These are phyloP conservation scores for Arthrobotrys megalospora DNA, from an alignment of 2,329 filamentous ascomycete genomes.

Conservation along the genomic window DNA sequence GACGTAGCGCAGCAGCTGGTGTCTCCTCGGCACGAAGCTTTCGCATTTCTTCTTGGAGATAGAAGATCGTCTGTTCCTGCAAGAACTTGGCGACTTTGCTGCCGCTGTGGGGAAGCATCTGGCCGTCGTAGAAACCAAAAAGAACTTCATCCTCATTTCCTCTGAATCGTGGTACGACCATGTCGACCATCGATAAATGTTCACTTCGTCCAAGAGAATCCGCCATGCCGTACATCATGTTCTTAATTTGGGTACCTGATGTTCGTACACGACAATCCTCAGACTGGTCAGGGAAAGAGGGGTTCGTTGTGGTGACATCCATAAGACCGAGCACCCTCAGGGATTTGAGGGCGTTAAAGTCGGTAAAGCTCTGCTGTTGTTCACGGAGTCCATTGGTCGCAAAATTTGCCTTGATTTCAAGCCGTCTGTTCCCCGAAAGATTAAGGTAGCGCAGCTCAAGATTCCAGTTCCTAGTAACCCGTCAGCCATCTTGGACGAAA, in stretches of 20 bases:
- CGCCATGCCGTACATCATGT: constrained; percentile 96
- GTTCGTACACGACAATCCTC: constrained; percentile 95
- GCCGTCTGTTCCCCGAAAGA: constrained; percentile 92
- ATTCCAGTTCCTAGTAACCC: constrained; percentile 81
- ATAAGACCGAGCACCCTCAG: constrained; percentile 92
- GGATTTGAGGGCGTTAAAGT: constrained; percentile 88
- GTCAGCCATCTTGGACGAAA: constrained; percentile 17
- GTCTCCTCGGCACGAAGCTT: constrained; percentile 79
- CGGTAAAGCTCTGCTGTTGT: constrained; percentile 76
- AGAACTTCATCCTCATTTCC: constrained; percentile 91
- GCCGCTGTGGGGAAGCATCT: constrained; percentile 87
- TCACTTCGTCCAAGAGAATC: constrained; percentile 94
- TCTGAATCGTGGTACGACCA: constrained; percentile 93
- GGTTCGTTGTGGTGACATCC: constrained; percentile 96
- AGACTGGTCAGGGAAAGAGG: constrained; percentile 92
- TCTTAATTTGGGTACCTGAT: constrained; percentile 92
- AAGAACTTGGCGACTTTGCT: constrained; percentile 97
- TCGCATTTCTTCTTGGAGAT: constrained; percentile 86
- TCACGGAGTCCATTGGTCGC: constrained; percentile 80
- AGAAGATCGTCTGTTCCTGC: constrained; percentile 92
- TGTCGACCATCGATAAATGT: constrained; percentile 93
- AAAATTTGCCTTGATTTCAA: constrained; percentile 88
- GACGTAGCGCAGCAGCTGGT: constrained; percentile 84
- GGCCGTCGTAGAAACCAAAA: constrained; percentile 95
- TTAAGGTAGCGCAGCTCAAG: constrained; percentile 95